Evolutionary conservation across 2,329 filamentous ascomycete genomes (phyloP).

Genomic region (Metarhizium guizhouense): DNA sequence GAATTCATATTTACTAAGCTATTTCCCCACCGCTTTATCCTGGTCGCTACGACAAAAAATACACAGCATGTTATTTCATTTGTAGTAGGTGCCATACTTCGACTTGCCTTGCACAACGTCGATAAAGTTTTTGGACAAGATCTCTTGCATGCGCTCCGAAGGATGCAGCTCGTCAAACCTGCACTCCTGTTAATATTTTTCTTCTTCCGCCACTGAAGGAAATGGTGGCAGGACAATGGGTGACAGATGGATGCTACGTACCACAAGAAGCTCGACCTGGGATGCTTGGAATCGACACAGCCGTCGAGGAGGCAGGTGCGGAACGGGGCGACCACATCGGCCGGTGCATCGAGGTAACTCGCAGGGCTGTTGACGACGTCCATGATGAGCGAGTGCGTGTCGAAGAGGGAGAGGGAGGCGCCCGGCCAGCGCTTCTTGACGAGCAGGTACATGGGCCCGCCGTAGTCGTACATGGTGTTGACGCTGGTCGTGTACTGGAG

Average conservation of each 20-base stretch:
- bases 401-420: slow-evolving; percentile 55
- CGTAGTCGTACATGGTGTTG: slow-evolving; percentile 41
- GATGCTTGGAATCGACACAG: slow-evolving; percentile 30
- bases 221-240: neutral
- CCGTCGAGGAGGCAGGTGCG: slow-evolving; percentile 37
- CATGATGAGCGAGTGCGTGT: slow-evolving; percentile 54
- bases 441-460: slow-evolving; percentile 35
- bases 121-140: slow-evolving; percentile 32
- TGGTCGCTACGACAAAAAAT: too few relatives aligned
- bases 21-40: too few relatives aligned
- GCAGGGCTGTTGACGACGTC: slow-evolving; percentile 56
- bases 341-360: slow-evolving; percentile 52
- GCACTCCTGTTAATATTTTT: too few relatives aligned
- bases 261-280: slow-evolving; percentile 58
- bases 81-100: slow-evolving; percentile 27
- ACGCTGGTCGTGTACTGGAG: slow-evolving; percentile 37
- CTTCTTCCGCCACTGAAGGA: neutral
- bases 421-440: slow-evolving; percentile 42
- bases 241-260: slow-evolving; percentile 20
- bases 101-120: slow-evolving; percentile 30
- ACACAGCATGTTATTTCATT: too few relatives aligned
- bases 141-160: slow-evolving; percentile 46
- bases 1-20: too few relatives aligned
- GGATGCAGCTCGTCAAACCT: slow-evolving; percentile 63
- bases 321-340: slow-evolving; percentile 51